These are phyloP conservation scores for Globisporangium ultimum DNA, from an alignment of 352 stramenopile species.

Conservation along the genomic window DNA sequence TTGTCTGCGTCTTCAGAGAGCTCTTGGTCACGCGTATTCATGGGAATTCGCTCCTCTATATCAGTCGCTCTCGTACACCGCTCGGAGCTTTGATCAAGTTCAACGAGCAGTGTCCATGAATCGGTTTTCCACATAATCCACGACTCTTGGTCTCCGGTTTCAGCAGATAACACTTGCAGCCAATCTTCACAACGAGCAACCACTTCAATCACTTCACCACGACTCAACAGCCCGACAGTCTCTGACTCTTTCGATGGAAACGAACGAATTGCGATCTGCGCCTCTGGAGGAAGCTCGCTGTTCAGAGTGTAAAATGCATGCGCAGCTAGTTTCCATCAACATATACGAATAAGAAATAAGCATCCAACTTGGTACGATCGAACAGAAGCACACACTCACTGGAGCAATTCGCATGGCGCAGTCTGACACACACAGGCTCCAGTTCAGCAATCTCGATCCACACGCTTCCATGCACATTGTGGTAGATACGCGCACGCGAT, in stretches of 20 bases:
- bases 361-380: slow-evolving; percentile 11
- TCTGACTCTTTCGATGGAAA: slow-evolving; percentile 66
- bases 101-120: slow-evolving; percentile 40
- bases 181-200: slow-evolving; percentile 41
- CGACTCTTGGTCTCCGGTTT: slow-evolving; percentile 15
- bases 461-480: slow-evolving; percentile 40
- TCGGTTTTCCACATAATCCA: slow-evolving; percentile 77
- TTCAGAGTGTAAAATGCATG: slow-evolving; percentile 66
- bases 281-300: slow-evolving; percentile 46
- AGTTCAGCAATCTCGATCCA: slow-evolving; percentile 54
- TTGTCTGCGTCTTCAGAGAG: not conserved
- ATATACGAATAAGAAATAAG: slow-evolving; percentile 2
- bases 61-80: slow-evolving; percentile 14
- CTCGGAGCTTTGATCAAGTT: slow-evolving; percentile 25
- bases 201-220: slow-evolving; percentile 52
- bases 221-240: slow-evolving; percentile 45
- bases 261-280: slow-evolving; percentile 60
- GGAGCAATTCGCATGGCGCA: slow-evolving; percentile 41
- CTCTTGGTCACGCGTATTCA: too few species aligned
- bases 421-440: slow-evolving; percentile 37
- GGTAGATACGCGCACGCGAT: slow-evolving; percentile 28
- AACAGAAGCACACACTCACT: slow-evolving; percentile 25
- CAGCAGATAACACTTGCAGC: slow-evolving; percentile 36
- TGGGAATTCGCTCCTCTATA: not conserved
- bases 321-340: slow-evolving; percentile 18